These are phyloP conservation scores for Acanthamoeba culbertsoni DNA, from an alignment of 208 protist species.

Conservation along the genomic window DNA sequence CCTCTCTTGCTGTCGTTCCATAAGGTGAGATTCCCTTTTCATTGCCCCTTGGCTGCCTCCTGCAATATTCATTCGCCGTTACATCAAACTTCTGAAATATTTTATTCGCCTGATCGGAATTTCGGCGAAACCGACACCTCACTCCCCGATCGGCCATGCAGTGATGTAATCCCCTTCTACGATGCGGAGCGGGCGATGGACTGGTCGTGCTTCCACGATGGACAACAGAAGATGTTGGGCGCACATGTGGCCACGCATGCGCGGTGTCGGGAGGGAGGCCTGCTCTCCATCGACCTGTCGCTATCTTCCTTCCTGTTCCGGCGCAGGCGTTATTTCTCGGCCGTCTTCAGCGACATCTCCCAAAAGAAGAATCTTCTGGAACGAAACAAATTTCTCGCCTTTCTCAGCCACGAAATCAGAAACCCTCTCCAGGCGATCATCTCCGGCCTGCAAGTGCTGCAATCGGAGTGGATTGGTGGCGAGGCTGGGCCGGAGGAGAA, in stretches of 20 bases:
- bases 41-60: neutral
- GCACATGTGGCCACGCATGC: neutral
- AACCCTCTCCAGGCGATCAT: slow-evolving; percentile 33
- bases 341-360: neutral
- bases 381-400: neutral
- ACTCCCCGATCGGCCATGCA: neutral
- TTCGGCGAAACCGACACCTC: too few relatives aligned
- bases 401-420: slow-evolving; percentile 4
- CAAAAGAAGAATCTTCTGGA: neutral
- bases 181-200: neutral
- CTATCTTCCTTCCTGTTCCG: neutral
- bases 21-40: neutral
- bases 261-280: neutral
- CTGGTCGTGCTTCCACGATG: neutral
- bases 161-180: neutral
- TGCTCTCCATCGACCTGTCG: neutral
- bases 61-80: too few relatives aligned
- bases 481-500: neutral
- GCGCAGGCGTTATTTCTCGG: neutral
- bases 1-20: neutral
- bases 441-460: neutral
- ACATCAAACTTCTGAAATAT: too few relatives aligned
- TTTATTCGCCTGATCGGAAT: too few relatives aligned
- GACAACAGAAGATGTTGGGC: neutral
- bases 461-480: neutral